Evolutionary conservation across 2,329 filamentous ascomycete genomes (phyloP), one percentile per base, ranked within the genome.

Genomic region (Cladosporium sp.): DNA sequence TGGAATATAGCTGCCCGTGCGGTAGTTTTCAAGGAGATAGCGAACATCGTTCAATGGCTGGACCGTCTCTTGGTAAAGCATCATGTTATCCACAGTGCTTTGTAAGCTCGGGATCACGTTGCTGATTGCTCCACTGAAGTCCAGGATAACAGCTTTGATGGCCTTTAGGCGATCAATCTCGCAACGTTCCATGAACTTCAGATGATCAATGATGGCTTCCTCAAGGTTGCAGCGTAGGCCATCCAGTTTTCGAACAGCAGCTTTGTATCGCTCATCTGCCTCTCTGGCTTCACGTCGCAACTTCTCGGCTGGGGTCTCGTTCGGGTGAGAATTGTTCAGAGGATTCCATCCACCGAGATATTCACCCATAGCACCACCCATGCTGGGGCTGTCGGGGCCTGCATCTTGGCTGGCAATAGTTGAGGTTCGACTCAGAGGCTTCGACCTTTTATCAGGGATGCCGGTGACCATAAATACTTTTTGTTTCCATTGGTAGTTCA

Each of bases 31-130:
- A 45, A 99, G 81, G 60, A 99, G 82, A 73, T 97, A 99, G 62
- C 94, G 84, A 65, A 99, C 78, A 73, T 99, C 94, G 37, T 90
- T 89, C 48, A 86, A 73, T 5, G 94, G 94, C 73, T 97, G 94
- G n/a, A 99, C 90, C 0, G 94, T 97, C 78, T 99, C 94, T 73
- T 99, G 94, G 77, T 95, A 99, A 47, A 99, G 82, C 86, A 99
- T 91, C 92, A 99, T 97, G 71, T 95, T 91, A 77, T 99, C 94
- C 22, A 99, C 91, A 0, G 92, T 91, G 59, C 93, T 93, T 75
- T 97, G 94, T 61, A 99, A 78, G 69, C 90, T 95, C 17, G 94
- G 95, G 62, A 99, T 97, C 67, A 97, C 93, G 69, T 99, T 99
- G 80, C 93, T 93, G 73, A 99, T 90, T 36, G 93, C 91, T 45